Evolutionary conservation across 2,329 filamentous ascomycete genomes (phyloP), one percentile per base, ranked within the genome.

Genomic region (Pseudocercospora crystallina): DNA sequence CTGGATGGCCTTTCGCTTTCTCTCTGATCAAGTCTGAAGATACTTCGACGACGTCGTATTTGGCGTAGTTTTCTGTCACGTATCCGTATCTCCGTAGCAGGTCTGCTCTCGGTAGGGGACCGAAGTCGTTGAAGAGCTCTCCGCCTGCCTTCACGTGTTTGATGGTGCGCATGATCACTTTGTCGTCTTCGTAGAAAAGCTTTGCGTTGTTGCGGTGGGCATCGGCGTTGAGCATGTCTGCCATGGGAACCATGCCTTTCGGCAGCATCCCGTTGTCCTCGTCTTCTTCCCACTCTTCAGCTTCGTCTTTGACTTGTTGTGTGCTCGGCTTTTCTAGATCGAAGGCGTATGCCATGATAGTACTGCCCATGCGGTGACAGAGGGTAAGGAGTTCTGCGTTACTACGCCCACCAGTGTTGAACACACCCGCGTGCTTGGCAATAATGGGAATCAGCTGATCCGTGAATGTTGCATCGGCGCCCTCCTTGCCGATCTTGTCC

Each of bases 331-430:
- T 76, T 57, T 84, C 82, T 5, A 95, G 80, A 60, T 96, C 90
- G 66, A 96, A 96, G 0, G 90, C 90, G 66, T 95, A 96, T 0
- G 90, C 86, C 90, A 96, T 95, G 59, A 96, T 92, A 12, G 87
- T 83, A 54, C 86, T 91, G 1, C 88, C 90, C 85, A 95, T 91
- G 8, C 83, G 79, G 67, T 95, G 90, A 45, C 87, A 86, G 13
- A 83, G 68, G 12, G 71, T 62, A 3, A 85, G 63, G 10, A 85
- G 70, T 17, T 76, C 69, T 48, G 74, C 71, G 48, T 78, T 75
- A 60, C 48, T 68, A 49, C 60, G 69, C 57, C 63, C 69, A 52
- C 75, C 63, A 53, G 75, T 58, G 40, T 71, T 69, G 53, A 76
- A 70, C 8, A 69, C 51, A 1, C 65, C 57, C 5, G 66, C 60